Evolutionary conservation across 1,284 basidiomycete species (phyloP).

Genomic region (Microbotryum saponariae): DNA sequence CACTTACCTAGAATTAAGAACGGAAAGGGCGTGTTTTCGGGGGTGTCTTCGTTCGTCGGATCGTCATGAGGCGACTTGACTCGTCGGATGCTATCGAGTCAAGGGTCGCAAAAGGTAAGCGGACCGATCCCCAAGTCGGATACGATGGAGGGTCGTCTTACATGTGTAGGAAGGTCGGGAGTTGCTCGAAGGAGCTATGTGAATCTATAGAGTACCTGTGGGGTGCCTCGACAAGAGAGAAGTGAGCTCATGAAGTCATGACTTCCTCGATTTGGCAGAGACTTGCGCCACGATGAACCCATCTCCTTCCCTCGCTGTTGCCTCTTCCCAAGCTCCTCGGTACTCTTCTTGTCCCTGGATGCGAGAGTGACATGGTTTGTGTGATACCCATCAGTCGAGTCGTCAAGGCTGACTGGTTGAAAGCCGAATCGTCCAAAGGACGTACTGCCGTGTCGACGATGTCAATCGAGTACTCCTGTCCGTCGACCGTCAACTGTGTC

Average conservation of each 20-base stretch:
- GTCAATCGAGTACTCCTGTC: slow-evolving; percentile 18
- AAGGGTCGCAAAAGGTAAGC: neutral
- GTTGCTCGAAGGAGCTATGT: slow-evolving; percentile 10
- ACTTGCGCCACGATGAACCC: slow-evolving; percentile 24
- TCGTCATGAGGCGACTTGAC: slow-evolving; percentile 17
- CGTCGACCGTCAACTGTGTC: slow-evolving; percentile 10
- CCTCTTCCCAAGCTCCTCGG: slow-evolving; percentile 17
- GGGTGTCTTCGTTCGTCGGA: slow-evolving; percentile 11
- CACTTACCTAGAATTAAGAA: slow-evolving; percentile 19
- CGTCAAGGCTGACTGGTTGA: too few species aligned
- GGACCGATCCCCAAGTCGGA: neutral
- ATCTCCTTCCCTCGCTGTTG: slow-evolving; percentile 17
- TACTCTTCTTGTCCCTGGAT: slow-evolving; percentile 23
- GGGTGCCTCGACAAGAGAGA: too few species aligned
- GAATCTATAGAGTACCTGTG: slow-evolving; percentile 26
- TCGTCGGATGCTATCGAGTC: slow-evolving; percentile 13
- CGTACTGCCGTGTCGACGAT: slow-evolving; percentile 16
- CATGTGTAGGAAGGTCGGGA: slow-evolving; percentile 23
- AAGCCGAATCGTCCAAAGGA: too few species aligned
- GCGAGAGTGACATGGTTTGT: too few species aligned
- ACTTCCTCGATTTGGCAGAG: too few species aligned
- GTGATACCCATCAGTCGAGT: too few species aligned
- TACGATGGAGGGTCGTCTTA: neutral
- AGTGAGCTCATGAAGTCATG: neutral
- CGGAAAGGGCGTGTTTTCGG: slow-evolving; percentile 28